Evolutionary conservation across 1,284 basidiomycete species (phyloP).

Genomic region (Moesziomyces globuligerus): DNA sequence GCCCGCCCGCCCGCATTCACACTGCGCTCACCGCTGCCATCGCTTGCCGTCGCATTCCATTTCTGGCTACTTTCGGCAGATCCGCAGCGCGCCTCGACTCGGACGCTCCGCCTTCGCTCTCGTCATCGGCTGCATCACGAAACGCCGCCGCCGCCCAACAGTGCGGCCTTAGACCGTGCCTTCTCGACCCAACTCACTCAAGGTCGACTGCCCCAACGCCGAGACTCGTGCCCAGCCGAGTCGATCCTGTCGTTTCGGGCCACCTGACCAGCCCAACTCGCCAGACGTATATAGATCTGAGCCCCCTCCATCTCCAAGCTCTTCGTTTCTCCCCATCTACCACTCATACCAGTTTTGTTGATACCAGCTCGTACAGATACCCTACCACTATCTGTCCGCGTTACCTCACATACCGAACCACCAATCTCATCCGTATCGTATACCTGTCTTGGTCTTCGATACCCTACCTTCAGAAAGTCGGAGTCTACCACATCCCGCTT

Average conservation of each 20-base stretch:
- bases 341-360: constrained; percentile 33
- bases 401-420: constrained; percentile 2
- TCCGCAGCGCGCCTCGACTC: too few relatives aligned
- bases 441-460: constrained; percentile 52
- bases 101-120: not conserved
- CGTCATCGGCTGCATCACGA: constrained; percentile 7
- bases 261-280: constrained; percentile 1
- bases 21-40: too few relatives aligned
- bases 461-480: not conserved
- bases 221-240: constrained; percentile 1
- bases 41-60: constrained; percentile 18
- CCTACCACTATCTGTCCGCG: constrained; percentile 34
- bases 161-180: too few relatives aligned
- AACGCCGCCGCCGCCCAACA: too few relatives aligned
- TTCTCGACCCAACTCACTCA: too few relatives aligned
- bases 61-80: constrained; percentile 1
- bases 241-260: not conserved
- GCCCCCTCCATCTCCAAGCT: not conserved
- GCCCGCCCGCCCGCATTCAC: too few relatives aligned
- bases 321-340: constrained; percentile 2
- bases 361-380: constrained; percentile 33
- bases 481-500: constrained; percentile 12
- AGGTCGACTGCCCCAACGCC: not conserved
- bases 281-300: constrained; percentile 27
- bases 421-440: constrained; percentile 14